Conservation (phyloP, 2,329 filamentous ascomycete genomes). For the Alternaria tenuissima region DNA sequence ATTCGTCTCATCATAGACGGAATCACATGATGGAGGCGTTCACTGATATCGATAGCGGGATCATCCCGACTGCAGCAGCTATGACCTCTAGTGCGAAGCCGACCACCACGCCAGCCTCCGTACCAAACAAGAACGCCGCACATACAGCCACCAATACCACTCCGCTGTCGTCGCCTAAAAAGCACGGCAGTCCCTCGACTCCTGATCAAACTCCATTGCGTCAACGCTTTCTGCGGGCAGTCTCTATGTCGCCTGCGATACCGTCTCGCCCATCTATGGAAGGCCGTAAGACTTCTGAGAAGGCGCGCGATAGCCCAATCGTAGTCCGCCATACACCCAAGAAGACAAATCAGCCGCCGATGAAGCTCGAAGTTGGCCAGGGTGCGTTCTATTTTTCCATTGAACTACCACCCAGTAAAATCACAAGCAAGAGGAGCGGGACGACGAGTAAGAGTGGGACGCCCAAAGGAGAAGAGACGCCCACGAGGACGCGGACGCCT, state of each 20-base stretch:
- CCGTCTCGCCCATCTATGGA: conserved; percentile 24
- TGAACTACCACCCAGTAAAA: conserved; percentile 29
- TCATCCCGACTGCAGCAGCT: conserved; percentile 4
- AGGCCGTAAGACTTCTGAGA: conserved; percentile 5
- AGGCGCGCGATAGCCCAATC: conserved; percentile 9
- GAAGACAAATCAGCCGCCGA: not conserved
- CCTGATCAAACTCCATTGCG: conserved; percentile 19
- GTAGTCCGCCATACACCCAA: conserved; percentile 2
- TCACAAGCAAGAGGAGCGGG: conserved; percentile 16
- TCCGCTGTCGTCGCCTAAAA: conserved; percentile 10
- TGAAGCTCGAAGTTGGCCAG: conserved; percentile 26
- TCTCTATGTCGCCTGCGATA: conserved; percentile 26
- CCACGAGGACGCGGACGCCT: not conserved
- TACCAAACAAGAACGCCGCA: conserved; percentile 14
- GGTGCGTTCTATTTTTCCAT: conserved; percentile 33
- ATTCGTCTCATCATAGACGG: not conserved
- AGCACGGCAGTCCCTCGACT: conserved; percentile 4
- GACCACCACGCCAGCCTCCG: conserved; percentile 10
- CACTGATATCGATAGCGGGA: conserved; percentile 6
- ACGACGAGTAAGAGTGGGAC: conserved; percentile 11
- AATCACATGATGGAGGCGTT: conserved; percentile 23
- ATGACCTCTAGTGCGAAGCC: conserved; percentile 6
- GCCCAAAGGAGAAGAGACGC: conserved; percentile 14
- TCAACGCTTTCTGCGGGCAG: conserved; percentile 26
- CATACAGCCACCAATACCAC: conserved; percentile 13